Base-by-base conservation (phyloP, 2,329 filamentous ascomycete species). In the Ilyonectria robusta region DNA sequence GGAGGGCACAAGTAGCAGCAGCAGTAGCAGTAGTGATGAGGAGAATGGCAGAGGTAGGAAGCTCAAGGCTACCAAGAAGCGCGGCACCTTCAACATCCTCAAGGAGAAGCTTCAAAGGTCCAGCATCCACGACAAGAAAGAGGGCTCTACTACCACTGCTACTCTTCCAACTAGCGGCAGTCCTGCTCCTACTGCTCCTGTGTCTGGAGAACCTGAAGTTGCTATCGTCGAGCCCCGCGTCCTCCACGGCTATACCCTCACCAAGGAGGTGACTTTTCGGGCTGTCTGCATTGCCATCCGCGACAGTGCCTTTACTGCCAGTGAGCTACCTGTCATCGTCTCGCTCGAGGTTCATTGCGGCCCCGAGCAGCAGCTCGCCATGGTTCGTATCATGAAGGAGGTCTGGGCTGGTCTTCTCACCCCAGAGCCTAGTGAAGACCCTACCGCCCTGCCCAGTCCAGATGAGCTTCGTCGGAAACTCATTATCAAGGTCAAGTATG, bases 331-430 rank as follows among this genome's bases (percentile, higher is more conserved):
- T 0, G 84, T 99, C n/a, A 95, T 98, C 66, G 92, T 98, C 74
- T 97, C 94, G 77, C 87, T 99, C 35, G 96, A 99, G 80, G 94
- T 98, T 0, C 96, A 98, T 82, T 94, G 94, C 70, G 86, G 86
- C 68, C 82, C 89, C 0, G 87, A 92, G 63, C 96, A 99, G 81
- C 96, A 99, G 79, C 88, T 93, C 70, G 87, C 92, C 65, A 98
- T 98, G 94, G 94, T 97, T 6, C 87, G 93, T 67, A 97, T 98
- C 75, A 98, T 99, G 90, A 87, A 91, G 69, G 89, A 97, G 68
- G 89, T 89, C 29, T 99, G 94, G 94, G 86, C 86, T n/a, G 91
- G 86, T 1, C 85, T 91, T 65, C 84, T 98, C 9, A 84, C 97
- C 2, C 86, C 91, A 1, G 78, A 82, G 23, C 84, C 81, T 58